Conservation (phyloP, 2,329 filamentous ascomycete genomes). For the Epichloe gansuensis region DNA sequence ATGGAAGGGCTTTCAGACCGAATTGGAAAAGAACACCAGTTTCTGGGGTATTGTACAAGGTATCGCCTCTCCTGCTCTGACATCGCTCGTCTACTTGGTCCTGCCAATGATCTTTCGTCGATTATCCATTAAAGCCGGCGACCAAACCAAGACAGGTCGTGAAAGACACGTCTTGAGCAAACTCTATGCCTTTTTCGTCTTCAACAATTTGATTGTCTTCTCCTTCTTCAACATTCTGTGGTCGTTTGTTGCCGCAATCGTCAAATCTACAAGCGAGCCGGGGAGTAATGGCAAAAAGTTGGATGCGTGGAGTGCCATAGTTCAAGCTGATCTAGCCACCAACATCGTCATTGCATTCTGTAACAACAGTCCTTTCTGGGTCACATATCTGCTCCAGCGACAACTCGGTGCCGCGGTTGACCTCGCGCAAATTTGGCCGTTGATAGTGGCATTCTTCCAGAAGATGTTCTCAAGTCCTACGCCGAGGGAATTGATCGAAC, state of each 20-base stretch:
- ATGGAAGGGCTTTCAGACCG: slow-evolving; percentile 61
- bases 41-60: slow-evolving; percentile 86
- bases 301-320: slow-evolving; percentile 56
- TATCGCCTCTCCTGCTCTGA: slow-evolving; percentile 77
- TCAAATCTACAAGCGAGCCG: slow-evolving; percentile 37
- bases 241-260: slow-evolving; percentile 54
- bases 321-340: slow-evolving; percentile 46
- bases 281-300: slow-evolving; percentile 27
- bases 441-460: slow-evolving; percentile 73
- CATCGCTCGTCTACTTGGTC: slow-evolving; percentile 74
- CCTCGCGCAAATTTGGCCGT: slow-evolving; percentile 72
- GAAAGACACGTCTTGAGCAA: slow-evolving; percentile 85
- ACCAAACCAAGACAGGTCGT: slow-evolving; percentile 81
- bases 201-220: slow-evolving; percentile 94
- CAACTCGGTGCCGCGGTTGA: slow-evolving; percentile 91
- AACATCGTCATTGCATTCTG: slow-evolving; percentile 65
- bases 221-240: slow-evolving; percentile 80
- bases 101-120: slow-evolving; percentile 86
- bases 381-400: slow-evolving; percentile 83
- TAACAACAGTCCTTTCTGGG: slow-evolving; percentile 79
- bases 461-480: slow-evolving; percentile 80
- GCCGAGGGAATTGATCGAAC: slow-evolving; percentile 79
- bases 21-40: slow-evolving; percentile 47
- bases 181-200: slow-evolving; percentile 89
- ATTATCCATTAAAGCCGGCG: slow-evolving; percentile 69